A percentile compares a stretch with the other conserved stretches of the same genome.
phyloP scores from a whole-genome alignment of 2,329 filamentous ascomycete genomes.

The Cladophialophora chaetospira region DNA sequence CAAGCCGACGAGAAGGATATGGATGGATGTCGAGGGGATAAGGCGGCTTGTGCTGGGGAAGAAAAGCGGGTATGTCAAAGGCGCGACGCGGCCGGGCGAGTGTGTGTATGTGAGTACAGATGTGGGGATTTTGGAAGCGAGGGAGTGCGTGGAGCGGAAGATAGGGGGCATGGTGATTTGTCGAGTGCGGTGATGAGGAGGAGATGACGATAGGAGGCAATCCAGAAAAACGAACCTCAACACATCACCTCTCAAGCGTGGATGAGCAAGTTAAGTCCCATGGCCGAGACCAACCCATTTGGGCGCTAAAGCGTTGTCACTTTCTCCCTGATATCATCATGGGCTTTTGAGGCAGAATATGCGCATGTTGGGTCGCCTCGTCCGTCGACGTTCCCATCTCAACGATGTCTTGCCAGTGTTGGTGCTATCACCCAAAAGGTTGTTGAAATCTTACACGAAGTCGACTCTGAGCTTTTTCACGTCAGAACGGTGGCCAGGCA shows the following conservation, averaged over 20 bases:
- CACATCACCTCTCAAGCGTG: too few species aligned
- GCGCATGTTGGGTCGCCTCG: too few species aligned
- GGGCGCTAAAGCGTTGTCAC: too few species aligned
- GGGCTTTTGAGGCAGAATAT: too few species aligned
- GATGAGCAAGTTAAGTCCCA: neutral
- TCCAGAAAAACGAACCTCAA: neutral
- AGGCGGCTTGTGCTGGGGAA: constrained; percentile 69
- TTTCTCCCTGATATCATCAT: too few species aligned
- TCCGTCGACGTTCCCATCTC: too few species aligned
- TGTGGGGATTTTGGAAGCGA: constrained; percentile 73
- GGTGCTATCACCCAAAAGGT: too few species aligned
- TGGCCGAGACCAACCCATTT: neutral
- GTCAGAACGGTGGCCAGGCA: too few species aligned
- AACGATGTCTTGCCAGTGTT: too few species aligned
- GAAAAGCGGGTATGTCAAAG: constrained; percentile 66
- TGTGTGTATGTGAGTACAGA: constrained; percentile 78
- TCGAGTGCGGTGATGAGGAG: constrained; percentile 51
- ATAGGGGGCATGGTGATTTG: constrained; percentile 80
- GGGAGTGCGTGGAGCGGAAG: constrained; percentile 79
- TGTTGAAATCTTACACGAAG: too few species aligned
- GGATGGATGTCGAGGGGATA: constrained; percentile 64
- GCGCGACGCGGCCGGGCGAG: constrained; percentile 75
- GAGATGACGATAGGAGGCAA: neutral
- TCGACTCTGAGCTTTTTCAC: too few species aligned
- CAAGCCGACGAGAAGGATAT: constrained; percentile 74